A percentile compares a stretch with the other conserved stretches of the same genome.
These are phyloP conservation scores for Puccinia triticina DNA, from an alignment of 1,284 basidiomycete species.

Conservation along the genomic window DNA sequence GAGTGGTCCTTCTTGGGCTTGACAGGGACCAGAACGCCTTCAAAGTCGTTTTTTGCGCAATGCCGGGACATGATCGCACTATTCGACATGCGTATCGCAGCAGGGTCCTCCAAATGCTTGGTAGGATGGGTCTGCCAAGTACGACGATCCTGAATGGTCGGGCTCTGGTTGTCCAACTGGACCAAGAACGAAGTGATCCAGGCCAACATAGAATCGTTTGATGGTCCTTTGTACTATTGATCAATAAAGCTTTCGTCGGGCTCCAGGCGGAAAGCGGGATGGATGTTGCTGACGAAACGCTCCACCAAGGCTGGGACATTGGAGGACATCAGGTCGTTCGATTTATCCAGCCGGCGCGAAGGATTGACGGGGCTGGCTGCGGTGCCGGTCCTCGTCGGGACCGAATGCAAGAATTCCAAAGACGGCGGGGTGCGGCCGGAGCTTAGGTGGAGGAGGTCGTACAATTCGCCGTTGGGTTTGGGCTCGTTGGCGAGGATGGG, in stretches of 20 bases:
- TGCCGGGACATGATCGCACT: not conserved
- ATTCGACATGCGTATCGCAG: not conserved
- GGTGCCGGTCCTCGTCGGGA: not conserved
- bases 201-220: no score
- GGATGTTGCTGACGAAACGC: not conserved
- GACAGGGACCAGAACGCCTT: not conserved
- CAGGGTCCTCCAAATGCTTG: not conserved
- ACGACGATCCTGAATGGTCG: not conserved
- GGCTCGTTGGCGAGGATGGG: not conserved
- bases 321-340: not conserved
- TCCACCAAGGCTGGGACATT: not conserved
- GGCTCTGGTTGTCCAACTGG: not conserved
- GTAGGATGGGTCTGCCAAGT: not conserved
- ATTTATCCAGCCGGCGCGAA: not conserved
- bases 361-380: not conserved
- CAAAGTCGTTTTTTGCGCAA: not conserved
- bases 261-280: no score
- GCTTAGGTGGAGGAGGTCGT: not conserved
- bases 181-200: not conserved
- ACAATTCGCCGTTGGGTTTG: not conserved
- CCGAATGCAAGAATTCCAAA: not conserved
- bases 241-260: no score
- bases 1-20: not conserved
- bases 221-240: no score
- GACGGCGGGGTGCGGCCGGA: not conserved